Base-by-base conservation (phyloP, 2,329 filamentous ascomycete genomes). In the Plectosphaerella plurivora region DNA sequence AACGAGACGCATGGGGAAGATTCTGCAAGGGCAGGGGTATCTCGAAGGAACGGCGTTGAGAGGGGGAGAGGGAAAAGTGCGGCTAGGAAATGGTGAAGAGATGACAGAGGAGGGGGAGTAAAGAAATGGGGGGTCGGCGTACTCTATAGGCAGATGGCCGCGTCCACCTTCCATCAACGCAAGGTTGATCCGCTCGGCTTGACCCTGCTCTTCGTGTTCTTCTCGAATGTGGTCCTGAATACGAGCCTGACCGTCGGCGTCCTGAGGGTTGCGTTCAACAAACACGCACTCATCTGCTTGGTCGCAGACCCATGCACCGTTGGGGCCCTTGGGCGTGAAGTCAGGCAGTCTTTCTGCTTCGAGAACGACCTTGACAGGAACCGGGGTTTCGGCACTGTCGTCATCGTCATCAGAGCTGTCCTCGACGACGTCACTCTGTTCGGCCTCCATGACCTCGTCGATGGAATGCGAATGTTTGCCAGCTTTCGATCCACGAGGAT, bases 221-320 rank as follows among this genome's bases (percentile, higher is more conserved):
- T 72, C 39, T 73, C 73, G 56, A 39, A 85, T 78, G 62, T 91
- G 87, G 47, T 78, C 72, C 16, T 73, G 73, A 45, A 90, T 86
- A 10, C 81, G 68, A 5, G 73, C 68, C 53, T 81, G 77, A 22
- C 80, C 81, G 0, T 76, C 73, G 3, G 76, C 68, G 42, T 79
- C 74, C 45, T 82, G 78, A n/a, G 82, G 82, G 3, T 76, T 77
- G 55, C 84, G 84, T 11, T 89, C 82, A 41, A 84, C 75, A 59
- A 84, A 84, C 37, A 70, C 70, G 61, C 87, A 91, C 22, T 78
- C 83, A 11, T 83, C 79, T 55, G 86, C 76, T 18, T 45, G 37
- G 5, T 78, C 77, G 60, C 87, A 91, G 1, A 71, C 72, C 86
- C 87, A 91, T 0, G 82, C 83, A 50, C 85, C 79, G 53, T 83